These are phyloP conservation scores for Monarda citriodora DNA, from an alignment of 305 asterid species.

Conservation along the genomic window DNA sequence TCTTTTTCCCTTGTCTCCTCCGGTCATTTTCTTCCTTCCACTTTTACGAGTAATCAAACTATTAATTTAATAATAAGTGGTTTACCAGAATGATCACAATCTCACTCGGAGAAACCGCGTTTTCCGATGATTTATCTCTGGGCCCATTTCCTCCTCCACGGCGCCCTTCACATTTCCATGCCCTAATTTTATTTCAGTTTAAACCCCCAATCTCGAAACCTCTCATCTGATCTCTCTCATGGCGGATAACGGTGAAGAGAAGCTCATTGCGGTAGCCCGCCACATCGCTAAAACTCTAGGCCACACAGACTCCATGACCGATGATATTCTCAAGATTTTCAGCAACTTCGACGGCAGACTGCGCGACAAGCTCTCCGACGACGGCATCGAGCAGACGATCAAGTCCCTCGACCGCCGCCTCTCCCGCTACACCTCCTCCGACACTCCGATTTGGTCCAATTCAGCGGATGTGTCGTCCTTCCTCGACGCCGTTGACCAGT, in stretches of 20 bases:
- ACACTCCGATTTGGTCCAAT: constrained; percentile 63
- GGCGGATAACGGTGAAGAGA: constrained; percentile 98
- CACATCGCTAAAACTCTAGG: constrained; percentile 97
- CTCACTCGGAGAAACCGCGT: constrained; percentile 22
- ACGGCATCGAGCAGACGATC: constrained; percentile 60
- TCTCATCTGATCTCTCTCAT: constrained; percentile 22
- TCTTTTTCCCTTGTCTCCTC: not conserved
- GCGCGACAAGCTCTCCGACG: constrained; percentile 54
- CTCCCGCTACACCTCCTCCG: constrained; percentile 47
- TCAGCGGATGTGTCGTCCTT: constrained; percentile 61
- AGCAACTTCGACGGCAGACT: constrained; percentile 90
- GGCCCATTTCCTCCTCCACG: constrained; percentile 22
- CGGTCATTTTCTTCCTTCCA: not conserved
- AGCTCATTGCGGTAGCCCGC: constrained; percentile 94
- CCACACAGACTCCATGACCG: constrained; percentile 89
- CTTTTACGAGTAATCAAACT: not conserved
- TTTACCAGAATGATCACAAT: constrained; percentile 9
- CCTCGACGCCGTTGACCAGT: constrained; percentile 65
- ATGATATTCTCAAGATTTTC: constrained; percentile 88
- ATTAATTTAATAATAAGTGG: not conserved
- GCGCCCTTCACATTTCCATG: constrained; percentile 13
- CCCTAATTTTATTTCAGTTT: not conserved
- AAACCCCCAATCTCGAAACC: not conserved
- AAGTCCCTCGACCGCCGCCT: constrained; percentile 70
- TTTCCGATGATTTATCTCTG: constrained; percentile 20